Conservation (phyloP, 83 land plant species). For the Thuja plicata region DNA sequence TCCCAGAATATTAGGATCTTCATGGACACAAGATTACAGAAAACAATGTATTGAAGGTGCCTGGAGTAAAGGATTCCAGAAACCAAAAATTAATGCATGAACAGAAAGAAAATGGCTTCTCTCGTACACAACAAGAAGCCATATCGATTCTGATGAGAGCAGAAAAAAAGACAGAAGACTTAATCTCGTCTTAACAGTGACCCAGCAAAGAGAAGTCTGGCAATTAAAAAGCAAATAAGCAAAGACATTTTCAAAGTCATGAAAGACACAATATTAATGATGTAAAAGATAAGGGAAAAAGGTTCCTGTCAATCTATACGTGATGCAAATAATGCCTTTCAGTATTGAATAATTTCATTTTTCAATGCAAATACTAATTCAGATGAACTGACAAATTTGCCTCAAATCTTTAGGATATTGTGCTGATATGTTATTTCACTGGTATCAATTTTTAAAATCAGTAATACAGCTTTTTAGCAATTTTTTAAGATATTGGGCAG, state of each 20-base stretch:
- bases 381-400: not conserved
- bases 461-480: not conserved
- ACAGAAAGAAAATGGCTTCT: not conserved
- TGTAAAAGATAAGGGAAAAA: not conserved
- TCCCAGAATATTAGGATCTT: not conserved
- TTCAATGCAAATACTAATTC: not conserved
- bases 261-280: not conserved
- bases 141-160: not conserved
- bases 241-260: not conserved
- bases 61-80: not conserved
- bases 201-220: not conserved
- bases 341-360: not conserved
- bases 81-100: not conserved
- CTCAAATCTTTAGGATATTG: not conserved
- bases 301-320: not conserved
- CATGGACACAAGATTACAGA: not conserved
- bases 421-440: too few relatives aligned
- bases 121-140: not conserved
- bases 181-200: not conserved
- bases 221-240: not conserved
- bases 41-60: not conserved
- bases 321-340: not conserved
- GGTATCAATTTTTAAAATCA: not conserved
- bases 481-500: too few relatives aligned
- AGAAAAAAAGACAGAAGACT: not conserved